Evolutionary conservation across 139 green algal genomes (phyloP).

Genomic region (Limnomonas spitsbergensis): DNA sequence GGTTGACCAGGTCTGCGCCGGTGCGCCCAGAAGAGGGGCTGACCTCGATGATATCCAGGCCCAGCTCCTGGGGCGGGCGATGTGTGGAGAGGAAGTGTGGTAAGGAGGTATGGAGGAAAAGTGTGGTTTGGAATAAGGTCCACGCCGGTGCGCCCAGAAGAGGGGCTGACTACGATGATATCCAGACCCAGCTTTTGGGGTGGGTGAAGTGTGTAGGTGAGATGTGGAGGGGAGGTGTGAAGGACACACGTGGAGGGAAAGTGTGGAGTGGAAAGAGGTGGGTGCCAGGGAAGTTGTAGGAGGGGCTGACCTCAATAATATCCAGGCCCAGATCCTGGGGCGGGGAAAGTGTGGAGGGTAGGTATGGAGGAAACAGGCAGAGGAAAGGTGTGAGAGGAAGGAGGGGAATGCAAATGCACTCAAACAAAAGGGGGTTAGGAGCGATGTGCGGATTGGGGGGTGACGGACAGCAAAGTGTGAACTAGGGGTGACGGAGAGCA

Average conservation of each 20-base stretch:
- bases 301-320: not conserved
- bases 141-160: not conserved
- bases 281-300: not conserved
- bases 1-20: not conserved
- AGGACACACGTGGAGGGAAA: too few relatives aligned
- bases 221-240: not conserved
- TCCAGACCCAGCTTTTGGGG: not conserved
- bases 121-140: not conserved
- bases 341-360: not conserved
- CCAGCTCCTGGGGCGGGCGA: not conserved
- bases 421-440: not conserved
- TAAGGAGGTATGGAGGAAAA: not conserved
- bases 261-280: not conserved
- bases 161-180: not conserved
- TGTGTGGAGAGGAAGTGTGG: not conserved
- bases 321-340: not conserved
- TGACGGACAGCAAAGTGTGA: not conserved
- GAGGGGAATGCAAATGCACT: not conserved
- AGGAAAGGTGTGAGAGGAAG: not conserved
- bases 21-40: not conserved
- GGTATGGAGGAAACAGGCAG: not conserved
- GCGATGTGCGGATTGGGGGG: not conserved
- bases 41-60: not conserved
- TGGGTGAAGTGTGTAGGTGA: not conserved
- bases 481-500: not conserved